Percentiles rank a stretch among this genome's conserved stretches.
Conservation (phyloP, 2,329 filamentous ascomycete species). For the Meredithiella fracta region DNA sequence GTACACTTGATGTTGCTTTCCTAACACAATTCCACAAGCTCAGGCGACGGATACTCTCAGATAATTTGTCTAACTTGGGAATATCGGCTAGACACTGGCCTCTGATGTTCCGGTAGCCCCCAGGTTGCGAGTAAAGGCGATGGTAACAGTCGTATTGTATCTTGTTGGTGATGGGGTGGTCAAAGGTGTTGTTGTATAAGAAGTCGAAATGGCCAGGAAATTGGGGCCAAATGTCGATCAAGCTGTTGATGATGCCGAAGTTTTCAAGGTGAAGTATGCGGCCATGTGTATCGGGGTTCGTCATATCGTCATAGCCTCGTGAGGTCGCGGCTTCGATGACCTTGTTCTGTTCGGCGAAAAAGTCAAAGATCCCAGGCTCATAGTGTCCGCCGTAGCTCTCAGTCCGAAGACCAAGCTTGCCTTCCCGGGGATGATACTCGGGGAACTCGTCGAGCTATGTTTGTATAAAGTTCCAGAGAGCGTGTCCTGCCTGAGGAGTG, state of each 20-base stretch:
- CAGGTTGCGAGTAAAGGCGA: background rate
- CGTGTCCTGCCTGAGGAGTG: conserved; percentile 37
- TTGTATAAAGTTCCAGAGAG: conserved; percentile 50
- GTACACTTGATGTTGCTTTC: conserved; percentile 17
- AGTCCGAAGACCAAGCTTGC: conserved; percentile 43
- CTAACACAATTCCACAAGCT: conserved; percentile 33
- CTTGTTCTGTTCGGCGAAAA: conserved; percentile 45
- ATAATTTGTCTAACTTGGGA: conserved; percentile 22
- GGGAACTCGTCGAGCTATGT: conserved; percentile 43
- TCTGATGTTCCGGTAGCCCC: background rate
- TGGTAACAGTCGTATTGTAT: background rate
- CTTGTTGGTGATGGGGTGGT: conserved; percentile 19
- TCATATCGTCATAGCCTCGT: background rate
- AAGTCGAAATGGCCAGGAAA: conserved; percentile 29
- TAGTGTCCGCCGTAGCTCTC: conserved; percentile 59
- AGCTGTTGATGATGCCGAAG: conserved; percentile 55
- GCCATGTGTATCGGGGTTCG: conserved; percentile 22
- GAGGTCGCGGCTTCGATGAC: background rate
- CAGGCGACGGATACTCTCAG: conserved; percentile 41
- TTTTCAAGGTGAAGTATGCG: conserved; percentile 38
- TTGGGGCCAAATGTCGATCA: conserved; percentile 49
- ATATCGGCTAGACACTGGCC: background rate
- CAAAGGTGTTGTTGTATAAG: conserved; percentile 38
- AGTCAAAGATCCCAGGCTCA: conserved; percentile 44
- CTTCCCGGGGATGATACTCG: conserved; percentile 32